Evolutionary conservation across 176 grass and related monocot species (phyloP).

Genomic region (Thalia dealbata): DNA sequence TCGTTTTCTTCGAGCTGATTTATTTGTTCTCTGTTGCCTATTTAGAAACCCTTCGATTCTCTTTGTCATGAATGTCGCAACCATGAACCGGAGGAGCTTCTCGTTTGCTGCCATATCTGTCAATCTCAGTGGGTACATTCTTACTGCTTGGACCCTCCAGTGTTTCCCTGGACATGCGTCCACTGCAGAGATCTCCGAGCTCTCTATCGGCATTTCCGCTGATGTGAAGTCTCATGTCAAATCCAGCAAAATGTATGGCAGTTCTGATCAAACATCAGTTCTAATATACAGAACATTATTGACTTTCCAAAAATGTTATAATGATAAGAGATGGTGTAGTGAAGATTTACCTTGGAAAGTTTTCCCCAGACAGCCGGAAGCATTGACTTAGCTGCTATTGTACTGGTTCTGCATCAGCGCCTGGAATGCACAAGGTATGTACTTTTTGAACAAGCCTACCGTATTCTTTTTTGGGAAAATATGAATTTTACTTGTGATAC

Average conservation of each 20-base stretch:
- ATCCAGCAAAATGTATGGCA: not conserved
- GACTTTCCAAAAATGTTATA: too few species aligned
- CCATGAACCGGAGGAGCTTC: conserved; percentile 65
- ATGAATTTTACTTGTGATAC: too few species aligned
- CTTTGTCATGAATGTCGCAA: conserved; percentile 52
- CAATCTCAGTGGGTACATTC: conserved; percentile 62
- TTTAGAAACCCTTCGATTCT: conserved; percentile 27
- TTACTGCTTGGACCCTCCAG: conserved; percentile 72
- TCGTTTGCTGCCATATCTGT: conserved; percentile 59
- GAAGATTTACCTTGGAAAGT: too few species aligned
- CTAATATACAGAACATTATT: too few species aligned
- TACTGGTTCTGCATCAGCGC: too few species aligned
- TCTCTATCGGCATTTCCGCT: conserved; percentile 52
- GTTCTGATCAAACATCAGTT: not conserved
- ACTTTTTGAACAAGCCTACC: too few species aligned
- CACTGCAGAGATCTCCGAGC: conserved; percentile 56
- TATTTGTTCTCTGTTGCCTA: not conserved
- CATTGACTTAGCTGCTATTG: too few species aligned
- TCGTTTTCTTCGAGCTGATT: not conserved
- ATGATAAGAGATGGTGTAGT: too few species aligned
- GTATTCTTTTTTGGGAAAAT: too few species aligned
- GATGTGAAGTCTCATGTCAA: not conserved
- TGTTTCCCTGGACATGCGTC: conserved; percentile 55
- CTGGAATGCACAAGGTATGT: too few species aligned
- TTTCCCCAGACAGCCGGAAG: too few species aligned